Percentiles rank a stretch among this genome's conserved stretches.
Evolutionary conservation across 2,329 filamentous ascomycete genomes (phyloP).

Genomic region (Clarireedia homoeocarpa): DNA sequence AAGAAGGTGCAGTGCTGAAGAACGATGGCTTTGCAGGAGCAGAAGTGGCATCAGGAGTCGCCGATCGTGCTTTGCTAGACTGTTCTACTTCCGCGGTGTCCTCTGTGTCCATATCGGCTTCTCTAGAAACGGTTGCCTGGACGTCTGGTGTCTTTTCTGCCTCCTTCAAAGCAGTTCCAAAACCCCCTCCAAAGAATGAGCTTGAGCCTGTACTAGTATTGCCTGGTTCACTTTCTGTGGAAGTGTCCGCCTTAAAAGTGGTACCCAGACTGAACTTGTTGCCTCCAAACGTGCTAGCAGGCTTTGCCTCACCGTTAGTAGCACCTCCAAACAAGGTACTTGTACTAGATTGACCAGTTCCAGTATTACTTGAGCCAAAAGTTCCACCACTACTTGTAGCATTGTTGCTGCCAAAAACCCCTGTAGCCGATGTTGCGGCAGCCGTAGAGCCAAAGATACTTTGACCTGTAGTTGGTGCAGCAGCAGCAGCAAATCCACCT

Average conservation of each 20-base stretch:
- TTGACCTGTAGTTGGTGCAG: slow-evolving; percentile 26
- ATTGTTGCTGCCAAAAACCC: slow-evolving; percentile 8
- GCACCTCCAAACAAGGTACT: slow-evolving; percentile 27
- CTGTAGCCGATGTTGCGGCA: slow-evolving; percentile 12
- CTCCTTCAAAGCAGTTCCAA: slow-evolving; percentile 50
- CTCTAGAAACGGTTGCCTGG: slow-evolving; percentile 32
- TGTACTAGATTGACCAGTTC: slow-evolving; percentile 6
- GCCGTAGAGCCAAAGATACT: slow-evolving; percentile 26
- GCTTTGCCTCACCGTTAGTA: slow-evolving; percentile 32
- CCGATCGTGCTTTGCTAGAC: slow-evolving; percentile 12
- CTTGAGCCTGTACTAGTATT: slow-evolving; percentile 35
- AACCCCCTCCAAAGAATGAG: slow-evolving; percentile 51
- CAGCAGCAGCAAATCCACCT: slow-evolving; percentile 42
- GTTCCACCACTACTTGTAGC: slow-evolving; percentile 26
- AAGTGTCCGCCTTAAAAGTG: slow-evolving; percentile 37
- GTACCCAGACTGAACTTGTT: slow-evolving; percentile 25
- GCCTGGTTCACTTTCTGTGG: slow-evolving; percentile 50
- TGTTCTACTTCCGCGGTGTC: slow-evolving; percentile 14
- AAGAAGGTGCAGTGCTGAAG: slow-evolving; percentile 13
- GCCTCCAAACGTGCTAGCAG: slow-evolving; percentile 12
- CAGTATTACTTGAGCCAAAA: slow-evolving; percentile 21
- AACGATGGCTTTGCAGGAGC: slow-evolving; percentile 18
- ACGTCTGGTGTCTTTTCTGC: slow-evolving; percentile 29
- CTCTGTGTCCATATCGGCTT: slow-evolving; percentile 43
- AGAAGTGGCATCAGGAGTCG: slow-evolving; percentile 21